phyloP scores from a whole-genome alignment of 2,329 filamentous ascomycete species.

The Alternaria ventricosa region DNA sequence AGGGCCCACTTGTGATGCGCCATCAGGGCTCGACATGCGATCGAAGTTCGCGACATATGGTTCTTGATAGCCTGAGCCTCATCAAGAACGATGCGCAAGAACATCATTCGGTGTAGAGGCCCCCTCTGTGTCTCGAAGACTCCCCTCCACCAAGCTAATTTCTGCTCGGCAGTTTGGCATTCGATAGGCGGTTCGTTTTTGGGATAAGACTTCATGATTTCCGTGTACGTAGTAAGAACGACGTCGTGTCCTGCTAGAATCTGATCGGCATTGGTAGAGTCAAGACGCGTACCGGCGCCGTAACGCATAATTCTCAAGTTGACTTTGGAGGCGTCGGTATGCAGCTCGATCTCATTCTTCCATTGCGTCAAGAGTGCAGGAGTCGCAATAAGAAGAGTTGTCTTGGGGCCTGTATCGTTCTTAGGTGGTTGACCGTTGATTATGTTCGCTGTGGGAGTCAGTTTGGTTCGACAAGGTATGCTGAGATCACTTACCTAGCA shows the following conservation, averaged over 20 bases:
- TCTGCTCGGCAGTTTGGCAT: constrained; percentile 45
- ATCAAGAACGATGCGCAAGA: constrained; percentile 62
- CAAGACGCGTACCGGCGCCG: constrained; percentile 27
- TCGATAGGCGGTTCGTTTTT: constrained; percentile 48
- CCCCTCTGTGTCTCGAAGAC: constrained; percentile 43
- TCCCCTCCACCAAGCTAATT: constrained; percentile 49
- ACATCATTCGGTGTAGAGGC: constrained; percentile 38
- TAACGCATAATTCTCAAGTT: constrained; percentile 35
- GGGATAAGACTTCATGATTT: constrained; percentile 52
- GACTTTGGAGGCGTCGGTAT: constrained; percentile 22
- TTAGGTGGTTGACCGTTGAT: constrained; percentile 45
- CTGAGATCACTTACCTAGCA: constrained; percentile 31
- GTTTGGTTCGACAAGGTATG: neutral
- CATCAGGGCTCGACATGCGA: constrained; percentile 54
- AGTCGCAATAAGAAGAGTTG: constrained; percentile 54
- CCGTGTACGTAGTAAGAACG: constrained; percentile 53
- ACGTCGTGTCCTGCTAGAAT: constrained; percentile 37
- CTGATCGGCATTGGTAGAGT: constrained; percentile 20
- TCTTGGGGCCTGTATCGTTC: constrained; percentile 18
- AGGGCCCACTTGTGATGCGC: constrained; percentile 52
- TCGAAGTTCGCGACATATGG: constrained; percentile 47
- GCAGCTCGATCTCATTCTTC: constrained; percentile 40
- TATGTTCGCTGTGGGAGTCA: constrained; percentile 48
- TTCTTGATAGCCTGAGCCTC: constrained; percentile 66
- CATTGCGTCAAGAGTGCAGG: constrained; percentile 52